Percentiles rank a stretch among this genome's conserved stretches.
These are phyloP conservation scores for Ogataea pini DNA, from an alignment of 805 yeast genomes.

Conservation along the genomic window DNA sequence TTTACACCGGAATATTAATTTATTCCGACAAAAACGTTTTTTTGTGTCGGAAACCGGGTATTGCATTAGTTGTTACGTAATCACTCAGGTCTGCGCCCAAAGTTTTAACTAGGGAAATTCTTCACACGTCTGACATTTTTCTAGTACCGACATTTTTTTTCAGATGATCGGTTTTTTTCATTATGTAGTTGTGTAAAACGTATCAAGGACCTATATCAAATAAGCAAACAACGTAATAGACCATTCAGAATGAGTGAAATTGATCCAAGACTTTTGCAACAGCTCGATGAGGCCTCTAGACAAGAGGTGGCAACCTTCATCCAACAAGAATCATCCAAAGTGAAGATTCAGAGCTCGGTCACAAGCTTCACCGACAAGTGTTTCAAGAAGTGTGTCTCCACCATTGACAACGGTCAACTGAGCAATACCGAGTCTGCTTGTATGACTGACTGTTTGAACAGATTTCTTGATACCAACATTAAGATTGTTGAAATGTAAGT, in stretches of 20 bases:
- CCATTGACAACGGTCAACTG: conserved; percentile 49
- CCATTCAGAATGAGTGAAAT: conserved; percentile 26
- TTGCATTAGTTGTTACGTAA: too few relatives aligned
- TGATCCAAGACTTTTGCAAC: conserved; percentile 29
- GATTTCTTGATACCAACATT: conserved; percentile 86
- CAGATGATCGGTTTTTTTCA: neutral
- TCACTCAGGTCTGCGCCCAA: too few relatives aligned
- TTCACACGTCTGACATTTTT: too few relatives aligned
- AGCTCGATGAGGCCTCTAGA: conserved; percentile 66
- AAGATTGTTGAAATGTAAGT: conserved; percentile 64
- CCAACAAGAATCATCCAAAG: conserved; percentile 81
- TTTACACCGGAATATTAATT: too few relatives aligned
- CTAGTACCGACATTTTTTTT: too few relatives aligned
- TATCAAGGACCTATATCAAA: too few relatives aligned
- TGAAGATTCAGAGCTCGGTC: conserved; percentile 83
- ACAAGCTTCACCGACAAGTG: conserved; percentile 90
- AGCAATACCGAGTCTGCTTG: conserved; percentile 66
- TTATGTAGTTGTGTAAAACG: too few relatives aligned
- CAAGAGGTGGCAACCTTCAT: conserved; percentile 74
- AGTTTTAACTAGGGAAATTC: too few relatives aligned
- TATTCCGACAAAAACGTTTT: too few relatives aligned
- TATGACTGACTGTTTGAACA: conserved; percentile 75
- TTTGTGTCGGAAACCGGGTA: too few relatives aligned
- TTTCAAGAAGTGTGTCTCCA: conserved; percentile 77
- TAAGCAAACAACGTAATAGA: neutral